Conservation (phyloP, 176 grass and related monocot genomes). For the Zea mays region DNA sequence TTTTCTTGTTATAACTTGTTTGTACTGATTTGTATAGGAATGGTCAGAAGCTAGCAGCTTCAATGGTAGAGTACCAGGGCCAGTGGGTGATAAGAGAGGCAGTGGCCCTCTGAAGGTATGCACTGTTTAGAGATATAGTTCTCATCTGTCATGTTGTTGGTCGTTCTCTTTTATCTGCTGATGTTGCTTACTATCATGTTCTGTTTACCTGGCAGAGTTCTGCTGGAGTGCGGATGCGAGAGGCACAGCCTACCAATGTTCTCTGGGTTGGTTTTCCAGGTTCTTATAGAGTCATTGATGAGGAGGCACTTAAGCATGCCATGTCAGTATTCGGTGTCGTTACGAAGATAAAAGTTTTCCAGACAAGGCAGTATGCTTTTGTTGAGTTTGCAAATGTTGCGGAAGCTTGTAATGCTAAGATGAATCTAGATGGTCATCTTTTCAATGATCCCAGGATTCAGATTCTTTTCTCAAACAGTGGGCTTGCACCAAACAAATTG, state of each 20-base stretch:
- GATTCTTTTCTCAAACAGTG: constrained; percentile 76
- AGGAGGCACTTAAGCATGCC: constrained; percentile 65
- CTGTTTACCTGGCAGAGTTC: constrained; percentile 39
- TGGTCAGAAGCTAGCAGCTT: constrained; percentile 43
- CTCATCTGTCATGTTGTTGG: not conserved
- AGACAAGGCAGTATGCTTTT: constrained; percentile 76
- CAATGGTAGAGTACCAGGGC: constrained; percentile 39
- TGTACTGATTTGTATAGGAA: constrained; percentile 52
- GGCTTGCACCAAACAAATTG: constrained; percentile 44
- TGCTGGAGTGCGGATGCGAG: constrained; percentile 48
- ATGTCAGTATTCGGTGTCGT: constrained; percentile 87
- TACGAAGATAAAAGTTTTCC: constrained; percentile 68
- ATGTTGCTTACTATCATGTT: constrained; percentile 33
- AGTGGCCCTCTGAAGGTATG: constrained; percentile 44
- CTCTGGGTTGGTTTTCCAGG: constrained; percentile 84
- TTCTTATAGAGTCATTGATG: constrained; percentile 58
- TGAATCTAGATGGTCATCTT: constrained; percentile 76
- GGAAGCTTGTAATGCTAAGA: constrained; percentile 84
- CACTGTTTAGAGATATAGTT: constrained; percentile 22
- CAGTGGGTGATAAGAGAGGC: constrained; percentile 44
- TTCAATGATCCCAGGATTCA: constrained; percentile 85
- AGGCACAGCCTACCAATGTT: constrained; percentile 72
- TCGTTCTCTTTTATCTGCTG: not conserved
- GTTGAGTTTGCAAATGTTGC: constrained; percentile 73
- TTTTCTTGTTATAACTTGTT: constrained; percentile 18